Percentiles rank a stretch among this genome's conserved stretches.
Evolutionary conservation across 495 filamentous ascomycete genomes (phyloP).

Genomic region (Hypoxylon lenormandii): DNA sequence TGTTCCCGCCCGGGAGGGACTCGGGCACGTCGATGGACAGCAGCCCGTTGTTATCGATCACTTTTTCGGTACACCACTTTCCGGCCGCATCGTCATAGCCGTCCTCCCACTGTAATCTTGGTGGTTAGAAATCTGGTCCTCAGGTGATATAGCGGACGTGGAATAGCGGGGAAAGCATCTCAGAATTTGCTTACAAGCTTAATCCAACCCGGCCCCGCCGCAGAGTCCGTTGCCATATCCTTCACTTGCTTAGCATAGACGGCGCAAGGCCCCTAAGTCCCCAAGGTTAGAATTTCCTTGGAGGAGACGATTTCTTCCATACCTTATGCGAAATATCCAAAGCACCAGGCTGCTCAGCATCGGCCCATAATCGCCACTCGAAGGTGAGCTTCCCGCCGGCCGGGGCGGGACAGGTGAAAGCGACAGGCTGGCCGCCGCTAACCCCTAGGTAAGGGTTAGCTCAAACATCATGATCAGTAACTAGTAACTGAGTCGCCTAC

Average conservation of each 20-base stretch:
- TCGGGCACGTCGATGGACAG: constrained; percentile 69
- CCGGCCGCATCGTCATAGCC: constrained; percentile 66
- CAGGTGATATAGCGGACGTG: neutral
- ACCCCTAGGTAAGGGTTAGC: constrained; percentile 58
- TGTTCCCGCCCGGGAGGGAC: constrained; percentile 70
- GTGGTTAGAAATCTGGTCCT: neutral
- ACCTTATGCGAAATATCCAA: constrained; percentile 74
- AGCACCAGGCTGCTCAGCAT: constrained; percentile 64
- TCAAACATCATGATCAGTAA: neutral
- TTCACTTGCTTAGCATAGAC: constrained; percentile 77
- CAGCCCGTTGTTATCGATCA: constrained; percentile 73
- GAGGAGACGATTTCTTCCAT: neutral
- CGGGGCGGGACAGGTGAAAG: constrained; percentile 67
- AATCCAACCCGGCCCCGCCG: constrained; percentile 78
- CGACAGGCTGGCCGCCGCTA: constrained; percentile 67
- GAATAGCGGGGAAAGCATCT: neutral
- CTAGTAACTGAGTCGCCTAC: constrained; percentile 55
- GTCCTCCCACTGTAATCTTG: constrained; percentile 61
- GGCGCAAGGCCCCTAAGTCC: constrained; percentile 66
- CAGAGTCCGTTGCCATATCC: constrained; percentile 56
- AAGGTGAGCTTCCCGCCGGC: constrained; percentile 70
- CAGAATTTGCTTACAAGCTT: constrained; percentile 65
- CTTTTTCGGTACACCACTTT: constrained; percentile 75
- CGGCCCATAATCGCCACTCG: constrained; percentile 70
- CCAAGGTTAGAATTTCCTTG: neutral